Percentiles rank a stretch among this genome's conserved stretches.
Evolutionary conservation across 768 basidiomycete genomes (phyloP).

Genomic region (Harrya chromipes): DNA sequence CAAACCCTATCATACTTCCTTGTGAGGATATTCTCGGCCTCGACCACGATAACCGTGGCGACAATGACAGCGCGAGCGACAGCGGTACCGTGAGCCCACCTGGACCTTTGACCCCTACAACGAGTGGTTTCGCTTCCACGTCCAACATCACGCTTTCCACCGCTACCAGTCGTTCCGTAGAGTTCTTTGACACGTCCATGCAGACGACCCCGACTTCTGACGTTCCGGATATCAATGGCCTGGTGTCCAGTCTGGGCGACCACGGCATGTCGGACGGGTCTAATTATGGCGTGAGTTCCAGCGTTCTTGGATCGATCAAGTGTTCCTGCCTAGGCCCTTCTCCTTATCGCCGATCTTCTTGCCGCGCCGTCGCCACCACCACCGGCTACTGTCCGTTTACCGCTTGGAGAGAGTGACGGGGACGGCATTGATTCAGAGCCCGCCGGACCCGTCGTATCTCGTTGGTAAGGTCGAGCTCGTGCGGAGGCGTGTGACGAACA

Average conservation of each 20-base stretch:
- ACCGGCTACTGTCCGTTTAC: not conserved
- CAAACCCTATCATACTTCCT: constrained; percentile 14
- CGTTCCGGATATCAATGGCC: constrained; percentile 61
- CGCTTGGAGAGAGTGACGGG: constrained; percentile 5
- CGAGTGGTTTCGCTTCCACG: constrained; percentile 24
- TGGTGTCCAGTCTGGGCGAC: constrained; percentile 55
- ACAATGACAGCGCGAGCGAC: constrained; percentile 27
- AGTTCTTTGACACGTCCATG: constrained; percentile 27
- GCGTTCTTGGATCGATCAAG: constrained; percentile 20
- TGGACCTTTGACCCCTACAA: constrained; percentile 32
- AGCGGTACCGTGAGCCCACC: constrained; percentile 32
- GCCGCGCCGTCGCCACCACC: constrained; percentile 29
- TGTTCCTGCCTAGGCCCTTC: constrained; percentile 46
- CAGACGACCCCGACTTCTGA: constrained; percentile 30
- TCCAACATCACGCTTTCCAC: constrained; percentile 30
- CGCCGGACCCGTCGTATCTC: constrained; percentile 20
- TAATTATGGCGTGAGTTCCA: constrained; percentile 62
- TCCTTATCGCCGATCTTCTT: constrained; percentile 58
- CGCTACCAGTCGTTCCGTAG: constrained; percentile 20
- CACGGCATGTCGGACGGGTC: constrained; percentile 42
- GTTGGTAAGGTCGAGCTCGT: constrained; percentile 51
- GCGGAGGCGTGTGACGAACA: constrained; percentile 51
- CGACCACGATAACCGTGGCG: constrained; percentile 16
- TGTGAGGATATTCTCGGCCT: constrained; percentile 25
- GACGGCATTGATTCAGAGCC: not conserved